phyloP scores from a whole-genome alignment of 257 asterid species.

The Echites panduratus region DNA sequence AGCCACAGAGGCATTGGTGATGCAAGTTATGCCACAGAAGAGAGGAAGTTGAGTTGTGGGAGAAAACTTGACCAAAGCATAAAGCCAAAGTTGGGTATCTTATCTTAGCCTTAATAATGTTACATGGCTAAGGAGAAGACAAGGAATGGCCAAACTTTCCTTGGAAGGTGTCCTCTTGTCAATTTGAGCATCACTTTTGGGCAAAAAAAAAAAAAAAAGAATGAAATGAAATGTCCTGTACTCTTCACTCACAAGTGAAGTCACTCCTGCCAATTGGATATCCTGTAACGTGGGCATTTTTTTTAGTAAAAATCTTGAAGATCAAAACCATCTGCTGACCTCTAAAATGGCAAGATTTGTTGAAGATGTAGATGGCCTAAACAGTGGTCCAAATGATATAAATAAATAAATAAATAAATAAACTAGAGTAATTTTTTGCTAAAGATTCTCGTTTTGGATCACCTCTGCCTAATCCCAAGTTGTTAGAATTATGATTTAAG shows the following conservation, averaged over 20 bases:
- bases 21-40: conserved; percentile 26
- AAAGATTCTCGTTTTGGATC: neutral
- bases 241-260: conserved; percentile 55
- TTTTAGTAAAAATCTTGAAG: neutral
- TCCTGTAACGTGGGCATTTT: conserved; percentile 7
- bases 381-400: conserved; percentile 7
- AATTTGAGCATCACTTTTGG: conserved; percentile 37
- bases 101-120: conserved; percentile 34
- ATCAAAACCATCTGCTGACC: conserved; percentile 4
- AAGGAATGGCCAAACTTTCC: conserved; percentile 51
- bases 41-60: conserved; percentile 22
- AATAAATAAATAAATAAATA: too few relatives aligned
- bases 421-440: neutral
- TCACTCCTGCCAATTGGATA: conserved; percentile 29
- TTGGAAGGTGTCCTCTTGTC: conserved; percentile 39
- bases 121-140: conserved; percentile 37
- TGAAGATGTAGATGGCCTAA: conserved; percentile 4
- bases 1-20: conserved; percentile 14
- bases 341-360: neutral
- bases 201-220: conserved; percentile 14
- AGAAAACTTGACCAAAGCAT: conserved; percentile 29
- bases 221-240: too few relatives aligned
- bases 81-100: conserved; percentile 46
- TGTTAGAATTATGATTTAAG: conserved; percentile 3
- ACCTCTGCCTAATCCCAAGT: conserved; percentile 4